Conservation (phyloP, 148 eudicot genomes). For the Heliamphora exappendiculata region DNA sequence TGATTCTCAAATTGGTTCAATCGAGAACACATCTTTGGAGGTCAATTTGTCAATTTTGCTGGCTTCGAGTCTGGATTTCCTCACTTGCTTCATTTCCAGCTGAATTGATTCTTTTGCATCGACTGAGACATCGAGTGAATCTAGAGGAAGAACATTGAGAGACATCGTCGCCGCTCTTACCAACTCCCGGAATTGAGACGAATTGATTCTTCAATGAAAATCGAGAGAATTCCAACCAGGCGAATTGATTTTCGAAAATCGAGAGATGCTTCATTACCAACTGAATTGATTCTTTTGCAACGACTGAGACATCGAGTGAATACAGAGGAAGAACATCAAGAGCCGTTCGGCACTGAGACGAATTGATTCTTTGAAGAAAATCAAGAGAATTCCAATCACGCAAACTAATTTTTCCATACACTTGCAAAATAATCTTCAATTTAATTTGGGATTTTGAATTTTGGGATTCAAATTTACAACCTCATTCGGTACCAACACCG, state of each 20-base stretch:
- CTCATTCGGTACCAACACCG: constrained; percentile 64
- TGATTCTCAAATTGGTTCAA: constrained; percentile 37
- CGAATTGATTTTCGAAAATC: constrained; percentile 35
- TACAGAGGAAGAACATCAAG: too few relatives aligned
- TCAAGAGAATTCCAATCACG: too few relatives aligned
- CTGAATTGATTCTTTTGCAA: too few relatives aligned
- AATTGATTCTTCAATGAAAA: constrained; percentile 46
- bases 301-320: too few relatives aligned
- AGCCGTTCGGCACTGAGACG: too few relatives aligned
- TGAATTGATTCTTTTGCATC: constrained; percentile 38
- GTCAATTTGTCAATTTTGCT: constrained; percentile 30
- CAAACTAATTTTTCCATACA: too few relatives aligned
- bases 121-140: constrained; percentile 5
- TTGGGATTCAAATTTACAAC: too few relatives aligned
- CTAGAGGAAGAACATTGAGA: constrained; percentile 40
- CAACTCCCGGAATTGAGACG: constrained; percentile 29
- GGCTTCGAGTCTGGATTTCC: constrained; percentile 22
- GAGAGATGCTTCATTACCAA: too few relatives aligned
- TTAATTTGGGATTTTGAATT: too few relatives aligned
- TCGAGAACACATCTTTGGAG: constrained; percentile 13
- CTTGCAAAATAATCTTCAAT: too few relatives aligned
- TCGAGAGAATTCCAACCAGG: constrained; percentile 29
- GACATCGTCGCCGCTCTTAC: constrained; percentile 34
- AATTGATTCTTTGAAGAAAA: too few relatives aligned
- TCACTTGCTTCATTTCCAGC: constrained; percentile 35